These are phyloP conservation scores for Diaporthe eres DNA, from an alignment of 2,329 filamentous ascomycete genomes.

Conservation along the genomic window DNA sequence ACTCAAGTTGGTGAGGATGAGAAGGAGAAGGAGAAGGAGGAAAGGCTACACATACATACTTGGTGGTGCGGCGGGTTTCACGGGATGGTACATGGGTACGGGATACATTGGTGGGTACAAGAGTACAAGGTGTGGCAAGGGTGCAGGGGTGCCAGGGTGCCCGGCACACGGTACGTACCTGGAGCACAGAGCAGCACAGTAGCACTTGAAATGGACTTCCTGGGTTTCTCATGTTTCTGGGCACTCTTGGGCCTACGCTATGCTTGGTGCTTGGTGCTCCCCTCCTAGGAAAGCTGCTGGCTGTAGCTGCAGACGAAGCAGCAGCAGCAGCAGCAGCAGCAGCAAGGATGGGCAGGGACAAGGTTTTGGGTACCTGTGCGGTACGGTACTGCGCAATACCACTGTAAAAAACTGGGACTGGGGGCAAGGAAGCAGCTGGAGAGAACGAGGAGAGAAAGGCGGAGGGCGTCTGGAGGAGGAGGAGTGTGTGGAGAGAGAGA, in stretches of 20 bases:
- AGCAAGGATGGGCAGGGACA: slow-evolving; percentile 16
- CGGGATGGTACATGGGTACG: slow-evolving; percentile 24
- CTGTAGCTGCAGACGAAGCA: background rate
- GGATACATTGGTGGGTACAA: slow-evolving; percentile 9
- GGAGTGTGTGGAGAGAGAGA: slow-evolving; percentile 23
- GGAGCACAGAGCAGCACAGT: background rate
- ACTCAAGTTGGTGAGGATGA: slow-evolving; percentile 15
- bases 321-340: slow-evolving; percentile 3
- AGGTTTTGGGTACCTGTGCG: slow-evolving; percentile 10
- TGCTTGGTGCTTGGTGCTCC: slow-evolving; percentile 3
- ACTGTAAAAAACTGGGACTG: slow-evolving; percentile 12
- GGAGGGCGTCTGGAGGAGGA: slow-evolving; percentile 29
- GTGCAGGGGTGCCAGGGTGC: background rate
- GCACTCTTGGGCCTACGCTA: slow-evolving; percentile 19
- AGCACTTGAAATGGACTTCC: slow-evolving; percentile 23
- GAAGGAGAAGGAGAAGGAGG: slow-evolving; percentile 29
- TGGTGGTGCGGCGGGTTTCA: slow-evolving; percentile 34
- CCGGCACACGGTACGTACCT: background rate
- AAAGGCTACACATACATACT: slow-evolving; percentile 30
- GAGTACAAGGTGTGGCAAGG: background rate
- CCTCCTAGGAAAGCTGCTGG: background rate
- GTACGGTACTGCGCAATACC: background rate
- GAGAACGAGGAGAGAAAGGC: slow-evolving; percentile 31
- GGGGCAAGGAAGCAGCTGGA: slow-evolving; percentile 26
- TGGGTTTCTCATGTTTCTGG: slow-evolving; percentile 5